These are phyloP conservation scores for Lentinus tigrinus DNA, from an alignment of 768 basidiomycete species.

Conservation along the genomic window DNA sequence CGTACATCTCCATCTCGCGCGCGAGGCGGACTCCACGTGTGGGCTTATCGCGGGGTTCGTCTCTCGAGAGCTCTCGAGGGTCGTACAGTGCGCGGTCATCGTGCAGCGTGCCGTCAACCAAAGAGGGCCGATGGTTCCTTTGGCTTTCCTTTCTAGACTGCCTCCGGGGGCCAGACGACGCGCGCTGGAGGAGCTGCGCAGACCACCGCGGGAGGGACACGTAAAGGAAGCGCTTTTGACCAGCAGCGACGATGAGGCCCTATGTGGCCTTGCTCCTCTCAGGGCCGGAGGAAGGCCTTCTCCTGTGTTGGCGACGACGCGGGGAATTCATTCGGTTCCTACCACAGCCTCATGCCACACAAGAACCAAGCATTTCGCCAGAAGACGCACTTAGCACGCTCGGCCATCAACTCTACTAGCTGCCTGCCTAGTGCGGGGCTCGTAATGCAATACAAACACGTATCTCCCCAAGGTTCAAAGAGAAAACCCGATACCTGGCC, in stretches of 20 bases:
- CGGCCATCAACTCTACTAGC: too few relatives aligned
- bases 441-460: too few relatives aligned
- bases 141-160: not conserved
- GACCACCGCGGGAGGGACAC: not conserved
- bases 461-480: too few relatives aligned
- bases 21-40: conserved; percentile 10
- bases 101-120: not conserved
- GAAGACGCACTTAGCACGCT: too few relatives aligned
- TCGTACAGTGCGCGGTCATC: not conserved
- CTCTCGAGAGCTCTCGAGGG: not conserved
- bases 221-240: not conserved
- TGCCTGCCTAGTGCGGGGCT: too few relatives aligned
- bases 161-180: too few relatives aligned
- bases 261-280: not conserved
- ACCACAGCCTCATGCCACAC: too few relatives aligned
- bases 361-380: too few relatives aligned
- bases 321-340: not conserved
- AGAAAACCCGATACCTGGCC: too few relatives aligned
- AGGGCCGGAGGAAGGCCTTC: not conserved
- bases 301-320: too few relatives aligned
- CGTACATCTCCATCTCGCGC: not conserved
- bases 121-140: not conserved
- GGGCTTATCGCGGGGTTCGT: conserved; percentile 15
- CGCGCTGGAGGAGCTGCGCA: not conserved
- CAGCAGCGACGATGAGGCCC: not conserved